Percentiles rank a stretch among this genome's conserved stretches.
Conservation (phyloP, 2,329 filamentous ascomycete species). For the Cladosporium sp. region DNA sequence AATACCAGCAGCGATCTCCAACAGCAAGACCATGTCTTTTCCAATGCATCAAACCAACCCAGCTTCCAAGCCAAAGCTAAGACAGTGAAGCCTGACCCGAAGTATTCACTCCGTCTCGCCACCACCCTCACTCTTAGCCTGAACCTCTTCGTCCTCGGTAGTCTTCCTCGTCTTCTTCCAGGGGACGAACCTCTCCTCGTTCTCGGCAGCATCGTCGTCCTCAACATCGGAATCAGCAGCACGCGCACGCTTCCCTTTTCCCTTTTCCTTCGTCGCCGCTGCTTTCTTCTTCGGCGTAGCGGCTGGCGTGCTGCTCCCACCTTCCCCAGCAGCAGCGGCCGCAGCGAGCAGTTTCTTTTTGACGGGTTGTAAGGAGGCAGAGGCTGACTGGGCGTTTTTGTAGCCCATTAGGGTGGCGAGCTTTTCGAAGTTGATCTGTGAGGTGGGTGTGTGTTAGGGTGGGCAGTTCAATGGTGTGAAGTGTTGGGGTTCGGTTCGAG, state of each 20-base stretch:
- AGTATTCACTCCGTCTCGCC: not conserved
- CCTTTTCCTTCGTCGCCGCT: not conserved
- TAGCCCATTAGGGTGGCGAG: conserved; percentile 17
- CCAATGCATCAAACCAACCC: too few species aligned
- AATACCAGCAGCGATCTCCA: too few species aligned
- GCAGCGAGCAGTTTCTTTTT: conserved; percentile 18
- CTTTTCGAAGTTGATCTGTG: conserved; percentile 21
- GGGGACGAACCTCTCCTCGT: conserved; percentile 16
- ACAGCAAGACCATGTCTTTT: too few species aligned
- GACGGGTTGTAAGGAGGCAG: conserved; percentile 14
- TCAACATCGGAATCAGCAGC: not conserved
- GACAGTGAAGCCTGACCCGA: not conserved
- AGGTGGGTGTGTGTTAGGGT: not conserved
- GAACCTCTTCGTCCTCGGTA: not conserved
- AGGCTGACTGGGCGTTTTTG: conserved; percentile 17
- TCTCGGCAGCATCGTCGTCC: conserved; percentile 9
- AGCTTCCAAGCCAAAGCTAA: too few species aligned
- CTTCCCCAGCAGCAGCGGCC: not conserved
- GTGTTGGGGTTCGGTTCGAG: not conserved
- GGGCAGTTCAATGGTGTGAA: not conserved
- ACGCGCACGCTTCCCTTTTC: not conserved
- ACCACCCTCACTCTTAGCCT: not conserved
- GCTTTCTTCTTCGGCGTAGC: not conserved
- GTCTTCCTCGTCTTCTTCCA: conserved; percentile 12
- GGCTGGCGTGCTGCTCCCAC: not conserved